Base-by-base conservation (phyloP, 2,329 filamentous ascomycete species). In the Fusarium drepaniforme region DNA sequence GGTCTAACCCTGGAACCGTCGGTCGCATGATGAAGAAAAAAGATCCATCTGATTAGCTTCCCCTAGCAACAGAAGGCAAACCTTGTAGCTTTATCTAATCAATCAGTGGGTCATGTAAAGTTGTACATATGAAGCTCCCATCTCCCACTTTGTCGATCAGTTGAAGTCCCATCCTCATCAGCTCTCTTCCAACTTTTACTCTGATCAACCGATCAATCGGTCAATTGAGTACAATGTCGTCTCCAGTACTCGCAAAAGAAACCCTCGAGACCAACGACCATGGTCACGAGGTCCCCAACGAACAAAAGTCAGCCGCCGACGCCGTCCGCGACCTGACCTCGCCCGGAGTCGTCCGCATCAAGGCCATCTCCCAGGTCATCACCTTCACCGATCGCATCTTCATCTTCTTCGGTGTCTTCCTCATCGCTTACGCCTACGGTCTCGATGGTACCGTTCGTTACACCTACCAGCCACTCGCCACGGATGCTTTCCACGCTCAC, bases 361-460 rank as follows among this genome's bases (percentile, higher is more conserved):
- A 92, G 80, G 88, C 87, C 35, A 83, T 92, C 57, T 82, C 87
- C 8, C 81, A 85, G 11, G 85, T 89, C 71, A 86, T 92, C 42
- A 90, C 87, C 21, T 71, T 81, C 5, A 68, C 75, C 16, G 89
- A 92, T 78, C 89, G 89, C 35, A 73, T 89, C 69, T 84, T 86
- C 71, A 86, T 93, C 79, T 92, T 93, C 81, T 77, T 88, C 12
- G 85, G 90, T 28, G 84, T 93, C 72, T 93, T 93, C 79, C 80
- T 93, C 37, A 83, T 93, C 64, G 88, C 90, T 13, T 93, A 92
- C 79, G 89, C 87, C 38, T 93, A 93, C 79, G 88, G 89, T 3
- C 84, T 92, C 25, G 90, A 92, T 72, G 88, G 88, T 28, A 88
- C 85, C 1, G 84, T 92, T 51, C 86, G 90, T 16, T 87, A 86